Evolutionary conservation across 345 rosid genomes (phyloP).

Genomic region (Zanthoxylum bungeanum): DNA sequence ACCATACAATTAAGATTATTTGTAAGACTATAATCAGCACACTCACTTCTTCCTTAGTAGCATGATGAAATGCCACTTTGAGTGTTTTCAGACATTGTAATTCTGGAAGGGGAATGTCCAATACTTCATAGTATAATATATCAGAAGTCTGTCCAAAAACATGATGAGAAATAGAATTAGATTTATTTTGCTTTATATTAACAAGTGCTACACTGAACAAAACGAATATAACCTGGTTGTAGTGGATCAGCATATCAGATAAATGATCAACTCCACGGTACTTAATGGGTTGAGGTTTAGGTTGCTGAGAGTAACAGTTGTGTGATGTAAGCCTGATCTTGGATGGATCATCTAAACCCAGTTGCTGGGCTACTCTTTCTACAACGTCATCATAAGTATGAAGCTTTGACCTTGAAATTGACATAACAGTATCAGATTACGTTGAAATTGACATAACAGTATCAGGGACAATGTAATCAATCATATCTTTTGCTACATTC

Average conservation of each 20-base stretch:
- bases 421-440: conserved; percentile 38
- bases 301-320: conserved; percentile 74
- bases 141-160: conserved; percentile 64
- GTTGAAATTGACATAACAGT: conserved; percentile 34
- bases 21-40: conserved; percentile 6
- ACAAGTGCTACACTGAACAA: neutral
- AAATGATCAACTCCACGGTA: conserved; percentile 68
- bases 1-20: conserved; percentile 2
- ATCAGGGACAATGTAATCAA: neutral
- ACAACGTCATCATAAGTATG: conserved; percentile 94
- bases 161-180: conserved; percentile 14
- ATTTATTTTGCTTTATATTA: conserved; percentile 1
- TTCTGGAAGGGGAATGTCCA: conserved; percentile 97
- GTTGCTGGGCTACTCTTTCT: conserved; percentile 57
- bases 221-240: conserved; percentile 64
- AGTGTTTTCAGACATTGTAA: conserved; percentile 85
- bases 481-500: neutral
- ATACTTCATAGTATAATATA: conserved; percentile 88
- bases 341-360: conserved; percentile 69
- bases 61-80: conserved; percentile 80
- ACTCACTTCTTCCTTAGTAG: conserved; percentile 82
- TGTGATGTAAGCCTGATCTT: conserved; percentile 74
- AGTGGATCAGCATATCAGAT: conserved; percentile 87
- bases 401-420: conserved; percentile 69
- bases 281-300: conserved; percentile 75